Base-by-base conservation (phyloP, 177 flowering plant genomes). In the Vitis hybrid region DNA sequence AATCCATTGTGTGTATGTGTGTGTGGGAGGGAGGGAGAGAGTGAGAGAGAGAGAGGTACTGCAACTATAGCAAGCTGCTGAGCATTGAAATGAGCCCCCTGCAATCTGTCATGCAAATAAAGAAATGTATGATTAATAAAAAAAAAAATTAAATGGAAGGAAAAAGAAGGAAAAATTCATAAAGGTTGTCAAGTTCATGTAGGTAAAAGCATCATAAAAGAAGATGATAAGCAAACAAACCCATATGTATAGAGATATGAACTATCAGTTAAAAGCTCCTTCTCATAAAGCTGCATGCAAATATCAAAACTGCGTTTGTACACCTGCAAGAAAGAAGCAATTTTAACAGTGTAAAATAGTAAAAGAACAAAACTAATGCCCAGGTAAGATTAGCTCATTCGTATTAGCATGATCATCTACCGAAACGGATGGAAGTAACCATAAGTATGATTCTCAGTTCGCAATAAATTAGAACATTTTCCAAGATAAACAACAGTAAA, bases 251-350 rank as follows among this genome's bases (percentile, higher is more conserved):
- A 46, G 57, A 91, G 97, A 74, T 85, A 94, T 63, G 98, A 92
- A 75, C 70, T 82, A 51, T 92, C 95, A 18, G 94, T 91, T 74
- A 91, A 66, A 52, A 93, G 86, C 77, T 94, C 98, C 79, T 94
- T 96, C 80, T 96, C 93, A 76, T 96, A 96, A 55, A 96, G 88
- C 72, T 89, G 92, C 84, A 84, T 83, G 87, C 99, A 96, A 74
- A 91, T 56, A 66, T 87, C 92, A 81, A 75, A 87, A 75, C 99
- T 94, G 69, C 97, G 94, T 77, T 89, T 86, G 85, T 93, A 94
- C 2, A 90, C 97, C 98, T 93, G 88, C 69, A 77, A 70, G 21
- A 80, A 72, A 56, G 68, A 18, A 56, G 13, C 56, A 52, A 2
- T 2, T 13, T 18, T 27, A 68, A 14, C 14, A 52, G 14, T 21